Evolutionary conservation across 2,329 filamentous ascomycete genomes (phyloP).

Genomic region (Neopestalotiopsis clavispora): DNA sequence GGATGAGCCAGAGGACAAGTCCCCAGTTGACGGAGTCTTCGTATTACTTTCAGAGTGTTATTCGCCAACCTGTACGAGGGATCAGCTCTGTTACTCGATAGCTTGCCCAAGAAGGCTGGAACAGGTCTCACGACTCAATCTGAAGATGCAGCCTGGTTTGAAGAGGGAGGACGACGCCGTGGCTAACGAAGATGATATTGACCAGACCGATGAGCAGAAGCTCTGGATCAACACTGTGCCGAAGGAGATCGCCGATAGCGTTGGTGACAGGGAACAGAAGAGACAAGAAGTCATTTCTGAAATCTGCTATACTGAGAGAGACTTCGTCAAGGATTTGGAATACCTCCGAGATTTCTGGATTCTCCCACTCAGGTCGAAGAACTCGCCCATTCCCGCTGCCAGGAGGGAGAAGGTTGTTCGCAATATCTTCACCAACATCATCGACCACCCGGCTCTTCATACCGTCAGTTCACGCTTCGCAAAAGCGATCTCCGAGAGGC

Average conservation of each 20-base stretch:
- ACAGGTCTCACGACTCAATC: slow-evolving; percentile 90
- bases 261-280: slow-evolving; percentile 93
- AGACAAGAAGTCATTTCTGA: slow-evolving; percentile 98
- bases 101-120: slow-evolving; percentile 92
- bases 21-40: slow-evolving; percentile 89
- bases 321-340: slow-evolving; percentile 98
- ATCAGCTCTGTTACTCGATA: slow-evolving; percentile 97
- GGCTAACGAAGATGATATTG: slow-evolving; percentile 77
- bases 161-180: slow-evolving; percentile 64
- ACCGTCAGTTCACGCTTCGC: slow-evolving; percentile 89
- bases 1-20: slow-evolving; percentile 77
- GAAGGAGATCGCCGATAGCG: slow-evolving; percentile 89
- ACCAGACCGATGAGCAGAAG: slow-evolving; percentile 93
- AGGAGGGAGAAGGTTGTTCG: slow-evolving; percentile 89
- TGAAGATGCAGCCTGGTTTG: slow-evolving; percentile 89
- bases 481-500: slow-evolving; percentile 83
- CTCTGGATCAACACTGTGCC: slow-evolving; percentile 99
- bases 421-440: slow-evolving; percentile 93
- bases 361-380: slow-evolving; percentile 79
- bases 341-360: slow-evolving; percentile 99
- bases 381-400: slow-evolving; percentile 86
- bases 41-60: slow-evolving; percentile 97
- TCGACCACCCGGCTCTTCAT: slow-evolving; percentile 82
- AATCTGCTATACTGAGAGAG: slow-evolving; percentile 96
- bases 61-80: slow-evolving; percentile 93